Percentiles rank a stretch among this genome's conserved stretches.
These are phyloP conservation scores for Rutidosis leptorrhynchoides DNA, from an alignment of 129 eudicot genomes.

Conservation along the genomic window DNA sequence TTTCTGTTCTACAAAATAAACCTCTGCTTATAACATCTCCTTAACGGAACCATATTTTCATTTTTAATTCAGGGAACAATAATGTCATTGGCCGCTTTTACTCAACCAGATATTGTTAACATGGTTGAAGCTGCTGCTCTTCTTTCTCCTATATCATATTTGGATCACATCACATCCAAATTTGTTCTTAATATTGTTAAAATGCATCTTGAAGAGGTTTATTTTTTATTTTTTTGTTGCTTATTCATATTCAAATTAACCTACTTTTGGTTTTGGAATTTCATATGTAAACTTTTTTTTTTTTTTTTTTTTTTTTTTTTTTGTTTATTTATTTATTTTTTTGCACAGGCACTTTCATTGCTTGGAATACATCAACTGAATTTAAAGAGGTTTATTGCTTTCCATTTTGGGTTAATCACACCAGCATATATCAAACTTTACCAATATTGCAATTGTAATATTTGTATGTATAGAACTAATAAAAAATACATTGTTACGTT, in stretches of 20 bases:
- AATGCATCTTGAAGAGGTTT: conserved; percentile 76
- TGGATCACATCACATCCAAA: conserved; percentile 80
- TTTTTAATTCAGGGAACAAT: conserved; percentile 72
- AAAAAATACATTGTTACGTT: no score
- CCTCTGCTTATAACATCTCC: not conserved
- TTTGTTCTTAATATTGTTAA: conserved; percentile 68
- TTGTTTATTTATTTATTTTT: no score
- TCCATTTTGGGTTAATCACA: conserved; percentile 3
- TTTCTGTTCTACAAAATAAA: not conserved
- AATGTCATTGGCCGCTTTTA: conserved; percentile 89
- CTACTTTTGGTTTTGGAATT: conserved; percentile 22
- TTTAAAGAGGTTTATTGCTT: conserved; percentile 60
- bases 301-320: no score
- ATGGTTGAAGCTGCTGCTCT: conserved; percentile 95
- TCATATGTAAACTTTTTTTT: conserved; percentile 1
- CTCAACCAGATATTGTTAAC: conserved; percentile 68
- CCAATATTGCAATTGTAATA: no score
- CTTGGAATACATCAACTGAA: conserved; percentile 91
- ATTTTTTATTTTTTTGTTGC: not conserved
- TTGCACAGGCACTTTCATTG: conserved; percentile 53
- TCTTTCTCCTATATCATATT: conserved; percentile 88
- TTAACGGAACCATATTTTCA: conserved; percentile 5
- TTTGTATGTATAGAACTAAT: no score
- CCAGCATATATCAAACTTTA: no score
- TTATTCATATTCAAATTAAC: not conserved